Evolutionary conservation across 129 eudicot species (phyloP).

Genomic region (Lactuca sativa): DNA sequence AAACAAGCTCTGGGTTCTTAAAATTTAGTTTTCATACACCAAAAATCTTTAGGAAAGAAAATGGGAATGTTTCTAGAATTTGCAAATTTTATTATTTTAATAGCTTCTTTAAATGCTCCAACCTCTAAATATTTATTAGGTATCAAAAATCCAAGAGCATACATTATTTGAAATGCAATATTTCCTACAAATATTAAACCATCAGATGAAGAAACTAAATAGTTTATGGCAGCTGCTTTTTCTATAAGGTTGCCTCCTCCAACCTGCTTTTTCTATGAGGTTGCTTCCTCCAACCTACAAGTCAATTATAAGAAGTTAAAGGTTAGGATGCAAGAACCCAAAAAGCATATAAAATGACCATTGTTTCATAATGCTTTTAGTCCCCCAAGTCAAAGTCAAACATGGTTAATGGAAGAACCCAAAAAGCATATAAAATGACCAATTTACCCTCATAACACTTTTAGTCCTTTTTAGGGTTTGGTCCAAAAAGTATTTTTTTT

Average conservation of each 20-base stretch:
- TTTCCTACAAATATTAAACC: slow-evolving; percentile 75
- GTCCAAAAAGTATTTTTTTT: no score
- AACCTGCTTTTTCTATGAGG: no score
- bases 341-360: no score
- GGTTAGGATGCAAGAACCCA: no score
- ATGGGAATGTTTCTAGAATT: slow-evolving; percentile 51
- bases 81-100: slow-evolving; percentile 44
- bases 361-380: no score
- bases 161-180: slow-evolving; percentile 90
- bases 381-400: no score
- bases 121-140: slow-evolving; percentile 59
- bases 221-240: slow-evolving; percentile 60
- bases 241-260: slow-evolving; percentile 76
- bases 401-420: no score
- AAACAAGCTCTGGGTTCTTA: slow-evolving; percentile 41
- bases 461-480: no score
- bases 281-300: no score
- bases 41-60: slow-evolving; percentile 66
- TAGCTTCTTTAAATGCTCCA: slow-evolving; percentile 57
- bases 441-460: no score
- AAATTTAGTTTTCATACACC: slow-evolving; percentile 49
- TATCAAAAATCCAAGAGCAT: slow-evolving; percentile 67
- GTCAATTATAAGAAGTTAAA: no score
- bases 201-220: slow-evolving; percentile 62
- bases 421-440: no score